These are phyloP conservation scores for Exserohilum rostratum DNA, from an alignment of 2,329 filamentous ascomycete species.

Conservation along the genomic window DNA sequence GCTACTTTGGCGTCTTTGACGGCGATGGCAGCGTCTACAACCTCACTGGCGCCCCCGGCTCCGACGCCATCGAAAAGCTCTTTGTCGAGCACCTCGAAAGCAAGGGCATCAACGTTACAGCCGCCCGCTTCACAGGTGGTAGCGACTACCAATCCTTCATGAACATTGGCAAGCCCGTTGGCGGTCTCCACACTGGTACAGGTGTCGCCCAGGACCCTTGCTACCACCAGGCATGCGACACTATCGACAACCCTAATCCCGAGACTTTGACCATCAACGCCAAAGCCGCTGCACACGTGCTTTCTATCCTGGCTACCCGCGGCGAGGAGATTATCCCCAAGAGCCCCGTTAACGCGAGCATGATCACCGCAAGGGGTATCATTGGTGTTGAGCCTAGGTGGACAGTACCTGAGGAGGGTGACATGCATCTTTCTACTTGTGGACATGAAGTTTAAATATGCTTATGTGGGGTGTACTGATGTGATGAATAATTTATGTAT, in stretches of 20 bases:
- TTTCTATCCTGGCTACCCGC: conserved; percentile 39
- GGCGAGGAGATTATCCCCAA: conserved; percentile 45
- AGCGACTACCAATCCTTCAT: conserved; percentile 51
- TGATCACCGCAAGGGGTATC: conserved; percentile 36
- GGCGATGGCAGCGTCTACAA: conserved; percentile 46
- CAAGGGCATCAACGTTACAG: conserved; percentile 45
- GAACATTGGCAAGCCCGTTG: conserved; percentile 48
- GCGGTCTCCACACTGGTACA: conserved; percentile 50
- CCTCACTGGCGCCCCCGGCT: conserved; percentile 42
- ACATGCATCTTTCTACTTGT: conserved; percentile 40
- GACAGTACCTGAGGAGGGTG: conserved; percentile 36
- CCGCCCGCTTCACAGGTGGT: conserved; percentile 49
- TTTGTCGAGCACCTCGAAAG: conserved; percentile 46
- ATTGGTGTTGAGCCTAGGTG: conserved; percentile 38
- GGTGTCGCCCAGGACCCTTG: conserved; percentile 49
- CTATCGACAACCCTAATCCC: conserved; percentile 47
- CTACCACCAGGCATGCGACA: conserved; percentile 50
- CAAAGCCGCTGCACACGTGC: conserved; percentile 46
- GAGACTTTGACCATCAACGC: conserved; percentile 47
- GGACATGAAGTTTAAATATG: conserved; percentile 37
- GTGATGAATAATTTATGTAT: not conserved
- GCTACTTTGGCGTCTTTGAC: conserved; percentile 49
- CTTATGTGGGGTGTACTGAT: not conserved
- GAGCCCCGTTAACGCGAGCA: conserved; percentile 41
- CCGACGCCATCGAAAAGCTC: conserved; percentile 43